Conservation (phyloP, 495 filamentous ascomycete species). For the Penicillium bovifimosum region DNA sequence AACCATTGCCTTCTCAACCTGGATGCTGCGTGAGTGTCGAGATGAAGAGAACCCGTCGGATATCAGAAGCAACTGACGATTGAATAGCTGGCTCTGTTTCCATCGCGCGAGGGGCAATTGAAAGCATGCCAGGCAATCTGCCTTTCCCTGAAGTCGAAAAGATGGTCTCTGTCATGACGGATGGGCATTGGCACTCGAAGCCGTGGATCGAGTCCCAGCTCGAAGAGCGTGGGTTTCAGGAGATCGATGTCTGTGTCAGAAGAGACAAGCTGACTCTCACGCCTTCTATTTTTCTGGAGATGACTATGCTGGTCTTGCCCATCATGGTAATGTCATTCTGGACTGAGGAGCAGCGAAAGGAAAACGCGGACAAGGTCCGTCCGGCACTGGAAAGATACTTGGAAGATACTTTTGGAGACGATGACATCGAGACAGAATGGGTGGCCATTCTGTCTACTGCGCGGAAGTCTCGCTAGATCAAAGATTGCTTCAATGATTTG, state of each 20-base stretch:
- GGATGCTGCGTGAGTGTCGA: slow-evolving; percentile 30
- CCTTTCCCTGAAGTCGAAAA: slow-evolving; percentile 25
- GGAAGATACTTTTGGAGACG: slow-evolving; percentile 28
- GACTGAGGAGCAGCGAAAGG: slow-evolving; percentile 29
- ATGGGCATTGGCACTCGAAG: slow-evolving; percentile 30
- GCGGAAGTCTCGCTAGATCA: slow-evolving; percentile 18
- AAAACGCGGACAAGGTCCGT: slow-evolving; percentile 17
- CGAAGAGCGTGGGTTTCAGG: slow-evolving; percentile 24
- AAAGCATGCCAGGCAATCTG: slow-evolving; percentile 23
- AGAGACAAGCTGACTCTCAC: slow-evolving; percentile 15
- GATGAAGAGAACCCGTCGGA: too few relatives aligned
- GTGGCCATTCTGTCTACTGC: slow-evolving; percentile 32
- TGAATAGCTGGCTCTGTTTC: slow-evolving; percentile 28
- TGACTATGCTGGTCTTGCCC: slow-evolving; percentile 26
- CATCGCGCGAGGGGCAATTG: slow-evolving; percentile 22
- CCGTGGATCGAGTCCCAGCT: slow-evolving; percentile 29
- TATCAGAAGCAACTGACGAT: slow-evolving; percentile 1
- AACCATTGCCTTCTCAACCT: slow-evolving; percentile 31
- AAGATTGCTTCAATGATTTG: not conserved
- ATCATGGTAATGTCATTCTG: slow-evolving; percentile 25
- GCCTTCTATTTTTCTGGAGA: slow-evolving; percentile 25
- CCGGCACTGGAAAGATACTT: slow-evolving; percentile 28
- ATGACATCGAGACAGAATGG: slow-evolving; percentile 28
- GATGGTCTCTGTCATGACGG: slow-evolving; percentile 16
- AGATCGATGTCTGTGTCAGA: slow-evolving; percentile 24